Base-by-base conservation (phyloP, 2,329 filamentous ascomycete genomes). In the Nothophoma quercina region DNA sequence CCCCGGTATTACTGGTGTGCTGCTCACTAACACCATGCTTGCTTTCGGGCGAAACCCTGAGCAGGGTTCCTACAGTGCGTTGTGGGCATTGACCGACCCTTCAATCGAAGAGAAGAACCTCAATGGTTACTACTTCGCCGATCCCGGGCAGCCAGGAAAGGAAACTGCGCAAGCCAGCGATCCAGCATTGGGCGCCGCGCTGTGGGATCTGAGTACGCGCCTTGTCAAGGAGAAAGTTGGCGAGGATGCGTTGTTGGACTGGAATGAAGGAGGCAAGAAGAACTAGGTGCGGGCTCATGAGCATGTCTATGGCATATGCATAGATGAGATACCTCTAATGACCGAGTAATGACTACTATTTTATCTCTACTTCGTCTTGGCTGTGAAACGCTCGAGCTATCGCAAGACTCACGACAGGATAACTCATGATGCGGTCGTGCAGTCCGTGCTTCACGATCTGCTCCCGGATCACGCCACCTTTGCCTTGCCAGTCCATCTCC, bases 391-490 rank as follows among this genome's bases (percentile, higher is more conserved):
- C 78, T 7, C 76, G 72, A 60, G 79, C 74, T 7, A 85, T 73
- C 2, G 83, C 83, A 51, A 82, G 62, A 32, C 78, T 81, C 0
- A 84, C 76, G 4, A 83, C 73, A 1, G 82, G 81, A 64, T 84
- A 82, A 4, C 79, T 79, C 83, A 86, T 85, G 40, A 84, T 78
- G 26, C 78, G 75, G 68, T 86, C 84, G 48, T 86, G 83, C 13
- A 84, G 64, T 0, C 83, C 83, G 58, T 80, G 79, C 65, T 82
- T 83, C 5, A 83, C 51, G 6, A 86, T 81, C 42, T 85, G 77
- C 60, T 85, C 78, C 44, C 79, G 71, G n/a, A 86, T 74, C 0
- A 80, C 47, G 1, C 83, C 84, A 25, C 75, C 74, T 8, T 67
- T 54, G 0, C 79, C 81, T 36, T 59, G 65, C 74, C 79, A 79